These are phyloP conservation scores for Pichia cephalocereana DNA, from an alignment of 805 yeast species.

Conservation along the genomic window DNA sequence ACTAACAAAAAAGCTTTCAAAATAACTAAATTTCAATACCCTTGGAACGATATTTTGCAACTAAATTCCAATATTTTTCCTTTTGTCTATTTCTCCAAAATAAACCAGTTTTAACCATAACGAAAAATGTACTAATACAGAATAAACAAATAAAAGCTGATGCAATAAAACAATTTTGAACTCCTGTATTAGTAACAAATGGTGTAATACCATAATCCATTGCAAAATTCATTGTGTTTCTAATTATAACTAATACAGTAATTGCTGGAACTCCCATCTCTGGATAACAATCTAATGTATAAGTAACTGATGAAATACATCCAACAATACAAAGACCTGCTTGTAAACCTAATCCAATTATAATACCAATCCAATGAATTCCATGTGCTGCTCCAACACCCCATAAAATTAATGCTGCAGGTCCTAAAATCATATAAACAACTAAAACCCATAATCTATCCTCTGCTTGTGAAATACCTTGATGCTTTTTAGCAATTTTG, in stretches of 20 bases:
- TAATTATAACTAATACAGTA: conserved; percentile 45
- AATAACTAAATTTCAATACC: conserved; percentile 6
- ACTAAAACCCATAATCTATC: conserved; percentile 45
- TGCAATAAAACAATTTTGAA: conserved; percentile 47
- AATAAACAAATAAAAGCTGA: conserved; percentile 45
- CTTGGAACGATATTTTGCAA: conserved; percentile 20
- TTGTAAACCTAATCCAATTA: conserved; percentile 45
- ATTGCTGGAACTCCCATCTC: conserved; percentile 45
- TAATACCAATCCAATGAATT: conserved; percentile 46
- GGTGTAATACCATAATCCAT: conserved; percentile 53
- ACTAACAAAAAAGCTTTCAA: not conserved
- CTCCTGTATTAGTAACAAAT: conserved; percentile 45
- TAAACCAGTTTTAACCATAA: conserved; percentile 29
- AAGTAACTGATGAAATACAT: conserved; percentile 41
- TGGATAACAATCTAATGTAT: conserved; percentile 47
- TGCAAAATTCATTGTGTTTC: conserved; percentile 53
- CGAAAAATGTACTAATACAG: conserved; percentile 36
- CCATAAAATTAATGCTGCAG: conserved; percentile 48
- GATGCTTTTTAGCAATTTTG: conserved; percentile 36
- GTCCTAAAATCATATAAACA: conserved; percentile 40
- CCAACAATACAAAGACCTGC: conserved; percentile 50
- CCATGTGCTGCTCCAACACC: conserved; percentile 54
- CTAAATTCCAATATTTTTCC: conserved; percentile 27
- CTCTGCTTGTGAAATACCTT: conserved; percentile 49
- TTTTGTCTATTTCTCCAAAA: conserved; percentile 30